Percentiles rank a stretch among this genome's conserved stretches.
These are phyloP conservation scores for Protomyces inouyei DNA, from an alignment of 1,139 yeast genomes.

Conservation along the genomic window DNA sequence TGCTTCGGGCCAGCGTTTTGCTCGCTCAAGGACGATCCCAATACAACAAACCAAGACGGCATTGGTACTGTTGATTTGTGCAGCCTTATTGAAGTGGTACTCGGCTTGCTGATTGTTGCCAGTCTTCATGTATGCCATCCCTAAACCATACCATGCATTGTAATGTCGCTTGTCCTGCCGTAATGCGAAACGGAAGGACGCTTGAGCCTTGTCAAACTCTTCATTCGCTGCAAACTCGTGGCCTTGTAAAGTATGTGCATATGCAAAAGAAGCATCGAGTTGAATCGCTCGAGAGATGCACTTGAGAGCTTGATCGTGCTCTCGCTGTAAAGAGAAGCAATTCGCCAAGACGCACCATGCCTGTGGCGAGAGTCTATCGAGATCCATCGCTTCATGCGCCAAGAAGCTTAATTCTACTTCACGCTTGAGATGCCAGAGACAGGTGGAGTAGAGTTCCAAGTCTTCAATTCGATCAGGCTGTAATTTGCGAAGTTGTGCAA, in stretches of 20 bases:
- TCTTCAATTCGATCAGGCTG: constrained; percentile 82
- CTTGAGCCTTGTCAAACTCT: constrained; percentile 84
- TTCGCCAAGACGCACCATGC: constrained; percentile 95
- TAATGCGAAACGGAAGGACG: constrained; percentile 73
- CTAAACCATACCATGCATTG: constrained; percentile 93
- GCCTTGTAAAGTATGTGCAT: constrained; percentile 89
- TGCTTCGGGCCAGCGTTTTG: constrained; percentile 66
- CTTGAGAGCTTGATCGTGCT: constrained; percentile 84
- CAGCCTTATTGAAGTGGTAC: constrained; percentile 80
- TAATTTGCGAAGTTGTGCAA: constrained; percentile 55
- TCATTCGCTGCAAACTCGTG: constrained; percentile 88
- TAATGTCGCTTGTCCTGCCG: constrained; percentile 77
- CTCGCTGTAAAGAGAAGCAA: constrained; percentile 73
- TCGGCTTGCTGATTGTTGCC: constrained; percentile 85
- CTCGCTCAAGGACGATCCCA: constrained; percentile 81
- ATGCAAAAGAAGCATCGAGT: constrained; percentile 67
- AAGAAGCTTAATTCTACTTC: constrained; percentile 74
- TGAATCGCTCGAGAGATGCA: constrained; percentile 78
- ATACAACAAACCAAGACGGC: constrained; percentile 86
- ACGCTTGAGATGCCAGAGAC: constrained; percentile 87
- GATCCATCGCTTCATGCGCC: constrained; percentile 73
- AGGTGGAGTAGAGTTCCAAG: constrained; percentile 86
- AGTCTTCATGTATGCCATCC: constrained; percentile 84
- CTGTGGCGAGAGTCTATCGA: constrained; percentile 62
- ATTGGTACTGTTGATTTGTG: constrained; percentile 83